These are phyloP conservation scores for Aureobasidium pullulans DNA, from an alignment of 2,329 filamentous ascomycete genomes.

Conservation along the genomic window DNA sequence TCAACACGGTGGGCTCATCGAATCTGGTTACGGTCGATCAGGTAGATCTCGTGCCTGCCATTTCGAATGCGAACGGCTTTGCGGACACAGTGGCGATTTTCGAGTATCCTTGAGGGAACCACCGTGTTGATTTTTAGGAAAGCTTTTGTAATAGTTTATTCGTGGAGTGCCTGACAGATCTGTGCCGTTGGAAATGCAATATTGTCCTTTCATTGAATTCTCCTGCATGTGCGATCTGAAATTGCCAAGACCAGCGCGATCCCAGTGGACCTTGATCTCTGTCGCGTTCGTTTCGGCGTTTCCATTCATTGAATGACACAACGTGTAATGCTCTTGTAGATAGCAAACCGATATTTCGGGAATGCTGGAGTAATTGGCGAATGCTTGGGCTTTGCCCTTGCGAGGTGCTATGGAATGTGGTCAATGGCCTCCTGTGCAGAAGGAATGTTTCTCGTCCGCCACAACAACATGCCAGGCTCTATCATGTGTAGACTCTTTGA, in stretches of 20 bases:
- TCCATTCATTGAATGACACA: too few relatives aligned
- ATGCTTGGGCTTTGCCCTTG: neutral
- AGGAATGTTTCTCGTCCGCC: neutral
- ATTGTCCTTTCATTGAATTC: neutral
- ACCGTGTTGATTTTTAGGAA: too few relatives aligned
- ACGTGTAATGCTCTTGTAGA: too few relatives aligned
- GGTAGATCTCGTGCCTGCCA: constrained; percentile 20
- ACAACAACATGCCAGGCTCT: constrained; percentile 1
- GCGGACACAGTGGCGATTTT: constrained; percentile 24
- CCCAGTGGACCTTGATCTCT: neutral
- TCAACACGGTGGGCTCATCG: constrained; percentile 19
- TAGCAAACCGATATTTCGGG: neutral
- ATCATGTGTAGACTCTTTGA: neutral
- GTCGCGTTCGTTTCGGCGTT: neutral
- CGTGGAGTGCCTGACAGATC: neutral
- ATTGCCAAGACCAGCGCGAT: neutral
- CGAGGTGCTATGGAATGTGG: neutral
- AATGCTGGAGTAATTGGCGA: neutral
- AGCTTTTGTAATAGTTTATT: neutral
- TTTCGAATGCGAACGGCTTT: constrained; percentile 21
- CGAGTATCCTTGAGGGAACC: constrained; percentile 23
- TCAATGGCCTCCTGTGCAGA: neutral
- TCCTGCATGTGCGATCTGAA: neutral
- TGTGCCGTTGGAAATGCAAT: neutral
- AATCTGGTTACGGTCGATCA: constrained; percentile 24